Evolutionary conservation across 352 stramenopile species (phyloP), one percentile per base, ranked within the genome.

Genomic region (Pythium pectinolyticum): DNA sequence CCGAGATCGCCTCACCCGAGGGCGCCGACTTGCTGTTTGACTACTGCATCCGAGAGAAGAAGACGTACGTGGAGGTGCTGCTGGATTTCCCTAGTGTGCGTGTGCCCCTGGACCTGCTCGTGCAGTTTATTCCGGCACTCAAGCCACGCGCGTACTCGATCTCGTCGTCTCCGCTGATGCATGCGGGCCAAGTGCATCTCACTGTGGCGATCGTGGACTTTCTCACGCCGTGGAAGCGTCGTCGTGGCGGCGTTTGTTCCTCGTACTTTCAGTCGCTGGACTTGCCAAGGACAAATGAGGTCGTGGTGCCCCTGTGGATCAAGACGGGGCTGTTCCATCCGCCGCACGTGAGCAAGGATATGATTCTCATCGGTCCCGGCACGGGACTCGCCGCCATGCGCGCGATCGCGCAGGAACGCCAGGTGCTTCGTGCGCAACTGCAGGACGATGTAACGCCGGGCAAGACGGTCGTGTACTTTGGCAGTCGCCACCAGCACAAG

Each of bases 61-160:
- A 96, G 58, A 96, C 84, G 31, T 96, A 96, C 60, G 77, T 78
- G 14, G 94, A 98, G 43, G 84, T 88, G 11, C 68, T 98, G 12
- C 51, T 69, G 11, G 91, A 98, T 56, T 98, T 98, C 43, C 74
- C 78, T 0, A 96, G 84, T 30, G 80, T 88, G 12, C 61, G 71
- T 0, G 68, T 93, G 17, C 80, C 87, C 11, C 69, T 97, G 19
- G 63, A 72, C 8, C 78, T 80, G n/a, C 47, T 98, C 10, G 52
- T 97, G 30, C 82, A 95, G 57, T 66, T 97, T 17, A 87, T 97
- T 48, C 90, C 91, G 30, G 72, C 73, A 5, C 77, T 97, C 47
- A 74, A 92, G 41, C 93, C 94, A 2, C 86, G 94, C 4, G 82
- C 81, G 37, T 98, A 97, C 74, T 98, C 92, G 37, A 98, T 98